These are phyloP conservation scores for Neurospora pannonica DNA, from an alignment of 495 filamentous ascomycete species.

Conservation along the genomic window DNA sequence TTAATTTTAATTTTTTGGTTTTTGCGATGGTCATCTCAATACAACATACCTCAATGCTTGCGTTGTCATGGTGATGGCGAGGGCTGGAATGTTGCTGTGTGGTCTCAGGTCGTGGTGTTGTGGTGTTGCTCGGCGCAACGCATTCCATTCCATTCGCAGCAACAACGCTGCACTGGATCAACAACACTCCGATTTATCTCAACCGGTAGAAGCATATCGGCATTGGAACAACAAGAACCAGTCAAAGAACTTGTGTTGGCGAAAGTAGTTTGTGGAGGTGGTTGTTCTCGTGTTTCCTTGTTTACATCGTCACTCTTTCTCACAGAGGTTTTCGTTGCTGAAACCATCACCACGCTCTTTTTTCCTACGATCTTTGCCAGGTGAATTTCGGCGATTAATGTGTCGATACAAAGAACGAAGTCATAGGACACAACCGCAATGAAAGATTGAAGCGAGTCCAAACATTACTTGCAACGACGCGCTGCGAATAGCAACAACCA, in stretches of 20 bases:
- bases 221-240: not conserved
- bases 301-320: not conserved
- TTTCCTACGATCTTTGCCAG: not conserved
- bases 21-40: not conserved
- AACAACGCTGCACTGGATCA: not conserved
- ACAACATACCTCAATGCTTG: not conserved
- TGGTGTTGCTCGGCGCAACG: conserved; percentile 8
- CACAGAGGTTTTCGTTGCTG: not conserved
- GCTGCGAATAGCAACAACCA: not conserved
- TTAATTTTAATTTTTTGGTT: no score
- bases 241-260: no score
- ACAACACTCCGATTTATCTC: not conserved
- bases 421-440: not conserved
- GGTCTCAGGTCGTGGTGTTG: not conserved
- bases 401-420: not conserved
- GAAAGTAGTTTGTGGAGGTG: no score
- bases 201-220: not conserved
- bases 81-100: conserved; percentile 1
- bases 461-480: not conserved
- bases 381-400: not conserved
- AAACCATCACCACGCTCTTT: not conserved
- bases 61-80: not conserved
- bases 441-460: not conserved
- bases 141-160: conserved; percentile 9
- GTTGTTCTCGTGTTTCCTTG: not conserved